Evolutionary conservation across 73 alveolate species (phyloP), one percentile per base, ranked within the genome.

Genomic region (Durusdinium trenchii): DNA sequence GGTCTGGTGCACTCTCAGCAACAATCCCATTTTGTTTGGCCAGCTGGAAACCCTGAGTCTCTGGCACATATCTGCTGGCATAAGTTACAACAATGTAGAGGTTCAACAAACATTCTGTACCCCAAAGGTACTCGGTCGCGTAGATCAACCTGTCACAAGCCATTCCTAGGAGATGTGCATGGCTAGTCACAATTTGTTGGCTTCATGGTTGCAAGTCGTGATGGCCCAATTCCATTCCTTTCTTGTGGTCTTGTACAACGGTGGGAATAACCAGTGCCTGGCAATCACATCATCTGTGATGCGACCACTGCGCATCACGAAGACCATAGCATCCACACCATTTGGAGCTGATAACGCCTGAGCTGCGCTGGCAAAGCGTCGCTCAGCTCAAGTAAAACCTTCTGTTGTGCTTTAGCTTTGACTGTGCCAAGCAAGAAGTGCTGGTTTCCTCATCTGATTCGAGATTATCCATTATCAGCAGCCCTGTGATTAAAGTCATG

Each of bases 261-360:
- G 23, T 71, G 45, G 20, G 46, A 3, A 20, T 43, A 23, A 16
- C 57, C 16, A 10, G 18, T 28, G 96, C 96, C 98, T 91, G 57
- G 98, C 98, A 69, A 91, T 91, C 28, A 76, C 85, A 76, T 91
- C 98, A 35, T 91, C 98, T 26, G 98, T 91, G 98, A 91, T 91
- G 76, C 98, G 98, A n/a, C 98, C 98, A 38, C 87, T 91, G 89
- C 98, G 98, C 98, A 91, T 91, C 89, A 91, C 98, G 46, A 91
- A 91, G 45, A 91, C n/a, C 98, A 91, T 91, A 18, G 98, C 98
- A 43, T 91, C 98, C 46, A 91, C 87, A 23, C 98, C 98, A 76
- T 91, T 51, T n/a, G 98, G 98, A 12, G 98, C 98, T 23, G 98
- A 91, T 45, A 91, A 50, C 3, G 98, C 84, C 98, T 91, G 35